Evolutionary conservation across 306 rosid genomes (phyloP).

Genomic region (Ziziphus jujuba): DNA sequence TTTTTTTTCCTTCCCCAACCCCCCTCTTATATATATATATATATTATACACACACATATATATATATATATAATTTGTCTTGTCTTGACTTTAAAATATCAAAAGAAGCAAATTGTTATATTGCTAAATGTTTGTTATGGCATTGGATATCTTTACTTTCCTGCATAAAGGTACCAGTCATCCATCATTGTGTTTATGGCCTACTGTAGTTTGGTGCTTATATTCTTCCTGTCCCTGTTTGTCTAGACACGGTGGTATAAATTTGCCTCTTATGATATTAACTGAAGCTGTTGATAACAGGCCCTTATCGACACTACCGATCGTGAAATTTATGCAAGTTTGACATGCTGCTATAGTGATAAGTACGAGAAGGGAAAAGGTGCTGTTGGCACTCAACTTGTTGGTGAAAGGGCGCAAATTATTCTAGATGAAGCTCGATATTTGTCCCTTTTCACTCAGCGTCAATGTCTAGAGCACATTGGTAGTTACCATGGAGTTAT

Average conservation of each 20-base stretch:
- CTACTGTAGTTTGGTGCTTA: not conserved
- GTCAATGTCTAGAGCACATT: slow-evolving; percentile 72
- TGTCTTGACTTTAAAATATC: too few species aligned
- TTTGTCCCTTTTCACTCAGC: slow-evolving; percentile 56
- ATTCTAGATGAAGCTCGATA: slow-evolving; percentile 80
- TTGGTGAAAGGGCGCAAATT: slow-evolving; percentile 81
- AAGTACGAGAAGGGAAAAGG: slow-evolving; percentile 70
- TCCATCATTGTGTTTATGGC: not conserved
- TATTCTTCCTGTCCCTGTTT: not conserved
- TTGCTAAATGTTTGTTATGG: too few species aligned
- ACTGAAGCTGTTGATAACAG: slow-evolving; percentile 40
- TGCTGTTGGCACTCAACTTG: slow-evolving; percentile 81
- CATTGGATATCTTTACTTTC: too few species aligned
- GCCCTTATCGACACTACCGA: slow-evolving; percentile 79
- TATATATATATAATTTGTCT: too few species aligned
- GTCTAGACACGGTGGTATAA: slow-evolving; percentile 16
- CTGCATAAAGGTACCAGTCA: too few species aligned
- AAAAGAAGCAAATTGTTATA: too few species aligned
- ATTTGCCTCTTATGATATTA: not conserved
- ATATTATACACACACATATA: too few species aligned
- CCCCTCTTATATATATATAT: too few species aligned
- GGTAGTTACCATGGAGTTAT: slow-evolving; percentile 42
- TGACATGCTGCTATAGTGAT: slow-evolving; percentile 68
- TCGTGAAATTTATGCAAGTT: slow-evolving; percentile 63
- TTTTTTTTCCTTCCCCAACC: too few species aligned